Conservation (phyloP, 768 basidiomycete species). For the Calocera cornea region DNA sequence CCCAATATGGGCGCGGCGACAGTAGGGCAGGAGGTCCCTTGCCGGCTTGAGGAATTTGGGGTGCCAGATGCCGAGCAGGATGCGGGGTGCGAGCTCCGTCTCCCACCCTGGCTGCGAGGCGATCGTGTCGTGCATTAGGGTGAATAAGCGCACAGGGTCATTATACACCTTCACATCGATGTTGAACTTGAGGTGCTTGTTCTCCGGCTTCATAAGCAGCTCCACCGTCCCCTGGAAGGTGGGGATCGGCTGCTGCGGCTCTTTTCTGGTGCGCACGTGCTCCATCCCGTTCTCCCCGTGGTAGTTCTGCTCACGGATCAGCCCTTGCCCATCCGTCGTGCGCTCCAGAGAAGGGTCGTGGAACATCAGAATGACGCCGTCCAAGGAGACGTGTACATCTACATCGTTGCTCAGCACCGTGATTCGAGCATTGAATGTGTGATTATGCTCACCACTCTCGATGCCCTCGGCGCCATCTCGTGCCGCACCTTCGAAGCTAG, state of each 20-base stretch:
- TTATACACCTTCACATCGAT: constrained; percentile 93
- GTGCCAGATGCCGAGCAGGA: constrained; percentile 79
- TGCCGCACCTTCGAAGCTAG: constrained; percentile 89
- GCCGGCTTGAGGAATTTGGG: constrained; percentile 76
- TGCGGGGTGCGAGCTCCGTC: constrained; percentile 59
- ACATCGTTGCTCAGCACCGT: not conserved
- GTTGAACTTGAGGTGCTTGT: constrained; percentile 63
- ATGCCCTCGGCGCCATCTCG: constrained; percentile 92
- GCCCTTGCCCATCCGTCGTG: constrained; percentile 61
- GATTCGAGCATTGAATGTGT: not conserved
- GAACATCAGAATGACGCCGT: constrained; percentile 85
- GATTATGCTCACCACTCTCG: constrained; percentile 63
- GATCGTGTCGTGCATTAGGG: constrained; percentile 58
- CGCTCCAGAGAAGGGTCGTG: constrained; percentile 77
- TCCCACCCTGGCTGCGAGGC: constrained; percentile 56
- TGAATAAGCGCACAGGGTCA: constrained; percentile 73
- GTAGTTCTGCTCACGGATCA: constrained; percentile 60
- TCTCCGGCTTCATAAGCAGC: constrained; percentile 67
- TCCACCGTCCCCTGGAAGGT: constrained; percentile 76
- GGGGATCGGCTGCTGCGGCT: constrained; percentile 75
- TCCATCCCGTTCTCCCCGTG: constrained; percentile 57
- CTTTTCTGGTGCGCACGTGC: constrained; percentile 63
- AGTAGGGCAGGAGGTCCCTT: constrained; percentile 61
- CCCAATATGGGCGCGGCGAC: constrained; percentile 76
- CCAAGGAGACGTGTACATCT: constrained; percentile 91